Percentiles rank a stretch among this genome's conserved stretches.
phyloP scores from a whole-genome alignment of 805 yeast species.

The Starmera dryadoides region DNA sequence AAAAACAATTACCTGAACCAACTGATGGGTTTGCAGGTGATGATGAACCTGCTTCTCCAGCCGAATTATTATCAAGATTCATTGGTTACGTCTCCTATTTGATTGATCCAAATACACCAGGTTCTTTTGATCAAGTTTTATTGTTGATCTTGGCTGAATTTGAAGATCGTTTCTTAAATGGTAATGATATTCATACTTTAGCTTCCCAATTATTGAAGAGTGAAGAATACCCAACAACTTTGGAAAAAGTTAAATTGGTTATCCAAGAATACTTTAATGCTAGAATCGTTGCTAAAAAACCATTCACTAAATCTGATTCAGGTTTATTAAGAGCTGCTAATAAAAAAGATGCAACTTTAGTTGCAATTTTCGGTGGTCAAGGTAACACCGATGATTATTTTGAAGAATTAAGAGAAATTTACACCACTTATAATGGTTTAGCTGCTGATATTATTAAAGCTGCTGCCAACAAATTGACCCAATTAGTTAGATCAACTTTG shows the following conservation, averaged over 20 bases:
- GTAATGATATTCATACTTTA: constrained; percentile 79
- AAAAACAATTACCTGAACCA: constrained; percentile 62
- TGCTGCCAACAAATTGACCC: constrained; percentile 61
- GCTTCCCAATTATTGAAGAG: constrained; percentile 61
- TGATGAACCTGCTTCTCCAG: constrained; percentile 80
- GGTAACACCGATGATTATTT: constrained; percentile 98
- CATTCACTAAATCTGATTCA: constrained; percentile 42
- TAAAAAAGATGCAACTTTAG: constrained; percentile 51
- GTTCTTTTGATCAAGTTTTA: constrained; percentile 64
- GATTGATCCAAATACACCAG: constrained; percentile 36
- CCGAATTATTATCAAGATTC: constrained; percentile 79
- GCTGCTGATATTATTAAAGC: constrained; percentile 62
- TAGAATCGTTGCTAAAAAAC: constrained; percentile 40
- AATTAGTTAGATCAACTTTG: constrained; percentile 61
- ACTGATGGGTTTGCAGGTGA: constrained; percentile 84
- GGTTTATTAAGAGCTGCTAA: constrained; percentile 62
- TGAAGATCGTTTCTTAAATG: constrained; percentile 68
- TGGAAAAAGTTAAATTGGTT: constrained; percentile 62
- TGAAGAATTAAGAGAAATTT: constrained; percentile 86
- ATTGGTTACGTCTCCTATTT: constrained; percentile 61
- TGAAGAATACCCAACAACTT: constrained; percentile 56
- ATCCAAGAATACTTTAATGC: constrained; percentile 74
- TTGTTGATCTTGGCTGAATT: constrained; percentile 72
- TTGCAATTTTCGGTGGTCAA: constrained; percentile 96
- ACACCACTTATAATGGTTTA: constrained; percentile 69